Evolutionary conservation across 2,329 filamentous ascomycete genomes (phyloP), one percentile per base, ranked within the genome.

Genomic region (Niveomyces coronatus): DNA sequence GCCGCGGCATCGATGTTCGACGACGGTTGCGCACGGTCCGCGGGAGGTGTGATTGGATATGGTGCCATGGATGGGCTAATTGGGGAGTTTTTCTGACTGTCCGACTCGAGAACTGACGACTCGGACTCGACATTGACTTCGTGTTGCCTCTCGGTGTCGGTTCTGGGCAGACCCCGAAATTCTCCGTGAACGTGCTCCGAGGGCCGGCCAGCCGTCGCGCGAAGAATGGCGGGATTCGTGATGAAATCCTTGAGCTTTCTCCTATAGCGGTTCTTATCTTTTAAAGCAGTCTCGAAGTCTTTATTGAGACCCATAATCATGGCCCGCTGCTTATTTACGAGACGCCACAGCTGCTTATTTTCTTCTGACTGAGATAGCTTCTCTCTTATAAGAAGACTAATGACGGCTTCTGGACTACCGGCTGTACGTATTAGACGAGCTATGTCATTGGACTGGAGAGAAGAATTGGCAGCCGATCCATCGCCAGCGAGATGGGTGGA

Each of bases 271-370:
- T 96, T 89, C 61, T 95, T 95, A 49, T 96, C 91, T 56, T 94
- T 94, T 46, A 94, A 61, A 1, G 88, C 79, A 37, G 85, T 77
- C 59, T 96, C 89, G 10, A 98, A 67, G 55, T 98, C 91, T 58
- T 91, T 94, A 54, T 96, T 95, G 45, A 98, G 69, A 7, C 88
- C 89, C 15, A 94, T 62, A 39, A 98, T 87, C 79, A 98, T 88
- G 13, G 86, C 79, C 45, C 89, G 74, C 60, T 98, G 91, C 64
- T 98, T 96, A 58, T 96, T 89, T 35, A 98, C 87, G 32, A 98
- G 65, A 35, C 87, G 81, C 91, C 91, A 98, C 51, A 98, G 64
- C 57, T 98, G 89, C 14, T 80, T 70, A 55, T 96, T 96, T 54
- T 96, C 91, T 48, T 85, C 82, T 5, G 85, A 76, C 39, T 87